A percentile compares a stretch with the other conserved stretches of the same genome.
phyloP scores from a whole-genome alignment of 306 rosid species.

The Castanea crenata region DNA sequence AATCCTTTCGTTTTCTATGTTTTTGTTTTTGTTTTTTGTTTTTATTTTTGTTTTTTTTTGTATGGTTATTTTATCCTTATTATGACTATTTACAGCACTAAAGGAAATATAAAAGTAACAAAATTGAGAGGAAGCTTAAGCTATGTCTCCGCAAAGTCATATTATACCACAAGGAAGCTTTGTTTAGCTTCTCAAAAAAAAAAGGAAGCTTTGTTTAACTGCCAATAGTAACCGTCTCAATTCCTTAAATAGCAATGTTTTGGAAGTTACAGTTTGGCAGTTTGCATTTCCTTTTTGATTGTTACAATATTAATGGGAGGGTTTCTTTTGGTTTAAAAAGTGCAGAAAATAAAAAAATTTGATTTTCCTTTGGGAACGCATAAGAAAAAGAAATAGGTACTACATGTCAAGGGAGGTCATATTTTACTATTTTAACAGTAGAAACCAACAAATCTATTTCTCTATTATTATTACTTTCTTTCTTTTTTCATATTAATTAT shows the following conservation, averaged over 20 bases:
- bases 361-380: too few species aligned
- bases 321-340: too few species aligned
- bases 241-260: neutral
- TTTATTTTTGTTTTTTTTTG: too few species aligned
- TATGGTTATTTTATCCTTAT: neutral
- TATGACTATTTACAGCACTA: neutral
- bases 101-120: neutral
- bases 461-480: too few species aligned
- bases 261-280: neutral
- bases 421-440: too few species aligned
- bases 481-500: too few species aligned
- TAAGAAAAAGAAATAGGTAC: too few species aligned
- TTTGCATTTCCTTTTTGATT: neutral
- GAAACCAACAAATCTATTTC: too few species aligned
- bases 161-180: constrained; percentile 4
- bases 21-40: neutral
- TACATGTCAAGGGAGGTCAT: too few species aligned
- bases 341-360: too few species aligned
- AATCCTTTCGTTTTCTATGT: neutral
- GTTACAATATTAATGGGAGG: too few species aligned
- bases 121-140: neutral
- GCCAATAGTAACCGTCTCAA: neutral
- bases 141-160: neutral
- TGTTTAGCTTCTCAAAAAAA: too few species aligned
- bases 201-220: constrained; percentile 1